Percentiles rank a stretch among this genome's conserved stretches.
Conservation (phyloP, 371 early-diverging fungal species). For the Apophysomyces trapeziformis region DNA sequence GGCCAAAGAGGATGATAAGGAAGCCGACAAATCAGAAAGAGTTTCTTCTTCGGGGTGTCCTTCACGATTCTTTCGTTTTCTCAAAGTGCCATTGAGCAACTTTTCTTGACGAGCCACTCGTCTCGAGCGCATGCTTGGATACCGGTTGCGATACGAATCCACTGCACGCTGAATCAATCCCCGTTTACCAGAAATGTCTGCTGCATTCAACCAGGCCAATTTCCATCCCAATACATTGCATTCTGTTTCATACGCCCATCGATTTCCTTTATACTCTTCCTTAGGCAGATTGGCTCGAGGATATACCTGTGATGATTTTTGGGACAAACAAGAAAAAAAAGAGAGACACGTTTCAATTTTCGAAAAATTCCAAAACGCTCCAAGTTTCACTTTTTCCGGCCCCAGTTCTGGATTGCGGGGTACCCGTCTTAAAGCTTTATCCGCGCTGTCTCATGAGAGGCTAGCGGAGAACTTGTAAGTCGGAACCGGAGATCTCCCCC, state of each 20-base stretch:
- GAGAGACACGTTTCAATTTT: neutral
- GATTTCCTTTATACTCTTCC: constrained; percentile 83
- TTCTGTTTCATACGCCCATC: constrained; percentile 94
- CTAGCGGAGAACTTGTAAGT: constrained; percentile 7
- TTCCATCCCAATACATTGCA: constrained; percentile 94
- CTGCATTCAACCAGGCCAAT: constrained; percentile 88
- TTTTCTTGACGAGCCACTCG: constrained; percentile 88
- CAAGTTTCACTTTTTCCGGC: constrained; percentile 6
- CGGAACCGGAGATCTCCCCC: constrained; percentile 2
- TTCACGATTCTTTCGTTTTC: constrained; percentile 44
- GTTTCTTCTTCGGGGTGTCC: constrained; percentile 37
- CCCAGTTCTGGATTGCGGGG: constrained; percentile 11
- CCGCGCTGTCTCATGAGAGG: constrained; percentile 12
- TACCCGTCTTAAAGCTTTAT: constrained; percentile 12
- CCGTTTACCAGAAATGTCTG: constrained; percentile 82
- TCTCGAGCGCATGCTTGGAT: constrained; percentile 79
- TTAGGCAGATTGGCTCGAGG: constrained; percentile 75
- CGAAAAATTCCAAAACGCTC: neutral
- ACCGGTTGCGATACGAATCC: constrained; percentile 90
- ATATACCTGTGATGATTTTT: constrained; percentile 35
- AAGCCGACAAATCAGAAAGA: constrained; percentile 4
- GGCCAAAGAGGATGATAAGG: constrained; percentile 11
- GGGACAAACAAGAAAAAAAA: neutral
- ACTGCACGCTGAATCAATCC: constrained; percentile 96
- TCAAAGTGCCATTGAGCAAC: constrained; percentile 53